Evolutionary conservation across 2,329 filamentous ascomycete species (phyloP).

Genomic region (Fusarium concolor): DNA sequence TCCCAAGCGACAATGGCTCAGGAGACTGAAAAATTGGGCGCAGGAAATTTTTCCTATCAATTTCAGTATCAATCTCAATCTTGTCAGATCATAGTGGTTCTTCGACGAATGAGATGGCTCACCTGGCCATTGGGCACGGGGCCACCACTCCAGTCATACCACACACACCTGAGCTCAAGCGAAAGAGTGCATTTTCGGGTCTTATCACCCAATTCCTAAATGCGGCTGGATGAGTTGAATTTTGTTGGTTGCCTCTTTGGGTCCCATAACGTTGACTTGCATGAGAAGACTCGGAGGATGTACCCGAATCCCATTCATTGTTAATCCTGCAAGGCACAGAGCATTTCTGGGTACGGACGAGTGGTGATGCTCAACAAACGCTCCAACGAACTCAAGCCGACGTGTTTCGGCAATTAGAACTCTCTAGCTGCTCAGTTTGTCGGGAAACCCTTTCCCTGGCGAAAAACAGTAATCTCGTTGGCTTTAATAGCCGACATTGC

Average conservation of each 20-base stretch:
- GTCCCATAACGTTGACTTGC: slow-evolving; percentile 35
- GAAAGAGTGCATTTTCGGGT: slow-evolving; percentile 11
- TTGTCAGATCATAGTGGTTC: slow-evolving; percentile 42
- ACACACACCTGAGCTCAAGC: slow-evolving; percentile 11
- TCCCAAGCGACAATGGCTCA: slow-evolving; percentile 7
- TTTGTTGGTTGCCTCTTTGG: slow-evolving; percentile 34
- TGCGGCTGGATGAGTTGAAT: slow-evolving; percentile 29
- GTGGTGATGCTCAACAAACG: not conserved
- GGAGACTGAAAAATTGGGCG: slow-evolving; percentile 16
- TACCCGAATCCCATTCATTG: slow-evolving; percentile 12
- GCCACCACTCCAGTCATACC: slow-evolving; percentile 20
- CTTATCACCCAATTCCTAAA: slow-evolving; percentile 30
- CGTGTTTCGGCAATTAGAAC: slow-evolving; percentile 6
- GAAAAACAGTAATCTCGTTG: slow-evolving; percentile 26
- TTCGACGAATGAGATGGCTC: slow-evolving; percentile 38
- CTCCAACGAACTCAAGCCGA: slow-evolving; percentile 18
- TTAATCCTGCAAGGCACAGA: slow-evolving; percentile 38
- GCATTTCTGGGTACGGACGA: not conserved
- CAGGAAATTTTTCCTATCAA: slow-evolving; percentile 24
- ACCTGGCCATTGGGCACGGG: slow-evolving; percentile 31
- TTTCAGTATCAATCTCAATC: slow-evolving; percentile 6
- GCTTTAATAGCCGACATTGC: slow-evolving; percentile 13
- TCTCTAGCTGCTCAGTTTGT: slow-evolving; percentile 3
- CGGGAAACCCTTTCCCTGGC: slow-evolving; percentile 4
- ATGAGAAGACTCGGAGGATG: slow-evolving; percentile 24